Base-by-base conservation (phyloP, 768 basidiomycete genomes). In the Gyrodon lividus region DNA sequence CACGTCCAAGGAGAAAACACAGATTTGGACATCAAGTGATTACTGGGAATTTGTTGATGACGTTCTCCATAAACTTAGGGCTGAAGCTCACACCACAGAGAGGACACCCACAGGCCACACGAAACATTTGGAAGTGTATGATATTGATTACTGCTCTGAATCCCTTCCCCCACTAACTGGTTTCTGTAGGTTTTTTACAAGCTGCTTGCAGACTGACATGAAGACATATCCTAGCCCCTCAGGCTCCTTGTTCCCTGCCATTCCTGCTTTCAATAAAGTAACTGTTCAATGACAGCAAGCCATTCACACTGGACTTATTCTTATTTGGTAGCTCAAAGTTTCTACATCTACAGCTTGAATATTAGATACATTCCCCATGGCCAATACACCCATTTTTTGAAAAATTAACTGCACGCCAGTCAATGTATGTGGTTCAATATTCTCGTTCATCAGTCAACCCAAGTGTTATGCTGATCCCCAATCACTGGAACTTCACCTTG, bases 281-380 rank as follows among this genome's bases (percentile, higher is more conserved):
- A 52, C 37, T 31, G 39, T 52, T n/a, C 20, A 26, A 37, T 52
- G 51, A 45, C 51, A 46, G 16, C 46, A 41, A 31, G 35, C 30
- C 19, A 45, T 52, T 16, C 44, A 46, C 39, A 37, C 24, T 16
- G 19, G 45, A 28, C 45, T 52, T 31, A 46, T 52, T 30, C 45
- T 52, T 31, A 46, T 52, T 30, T 52, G 51, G 51, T 52, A 43
- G 37, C 19, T 43, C 5, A 23, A 14, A n/a, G n/a, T n/a, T n/a
- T n/a, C n/a, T n/a, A n/a, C n/a, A n/a, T n/a, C n/a, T n/a, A n/a
- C 3, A 8, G 6, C 41, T 16, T 34, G 16, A 34, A 12, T 10
- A 34, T 16, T 10, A 34, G 10, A 16, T 12, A 34, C 17, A 35
- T 35, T 4, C 35, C 5, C 16, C 17, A 17, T 17, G 5, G 35